Evolutionary conservation across 805 yeast species (phyloP), one percentile per base, ranked within the genome.

Genomic region (Pichia nanzhaoensis): DNA sequence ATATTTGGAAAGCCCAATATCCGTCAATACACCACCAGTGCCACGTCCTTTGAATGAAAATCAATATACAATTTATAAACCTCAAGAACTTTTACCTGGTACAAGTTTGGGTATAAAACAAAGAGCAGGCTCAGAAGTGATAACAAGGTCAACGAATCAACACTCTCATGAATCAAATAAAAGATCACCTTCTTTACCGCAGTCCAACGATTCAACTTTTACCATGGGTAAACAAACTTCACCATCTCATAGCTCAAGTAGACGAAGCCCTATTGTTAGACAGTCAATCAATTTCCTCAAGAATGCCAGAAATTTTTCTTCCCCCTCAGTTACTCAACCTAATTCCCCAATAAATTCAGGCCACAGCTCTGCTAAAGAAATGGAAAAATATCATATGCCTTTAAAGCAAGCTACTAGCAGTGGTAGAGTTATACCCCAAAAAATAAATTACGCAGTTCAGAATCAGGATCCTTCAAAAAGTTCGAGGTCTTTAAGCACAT

Each of bases 401-500:
- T 43, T 49, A 21, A 66, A 66, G 34, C 67, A 66, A 41, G 63
- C 65, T 34, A 66, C 74, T 1, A 54, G 66, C 20, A 67, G 70
- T 41, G 74, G 76, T 2, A 59, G 78, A 39, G 63, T 70, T 13
- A 65, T 67, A 37, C 74, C 78, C 3, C 78, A 72, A 51, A 73
- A 69, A 50, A 59, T 61, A 33, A 76, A 73, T 20, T 58, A 69
- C 51, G 28, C 45, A 6, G 39, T 48, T 17, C 32, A 47, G 5
- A 34, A 47, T 13, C 37, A 35, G 14, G 45, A 38, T 33, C 54
- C 54, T 0, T 74, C 75, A 1, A 55, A 70, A 31, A 74, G 72
- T 51, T 64, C 76, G 13, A 64, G 77, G 56, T 67, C 73, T 34
- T 67, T 76, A 19, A 66, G 77, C 1, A 68, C 78, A 1, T 56